A percentile compares a stretch with the other conserved stretches of the same genome.
Conservation (phyloP, 495 filamentous ascomycete genomes). For the Sabuloglossum arenarium region DNA sequence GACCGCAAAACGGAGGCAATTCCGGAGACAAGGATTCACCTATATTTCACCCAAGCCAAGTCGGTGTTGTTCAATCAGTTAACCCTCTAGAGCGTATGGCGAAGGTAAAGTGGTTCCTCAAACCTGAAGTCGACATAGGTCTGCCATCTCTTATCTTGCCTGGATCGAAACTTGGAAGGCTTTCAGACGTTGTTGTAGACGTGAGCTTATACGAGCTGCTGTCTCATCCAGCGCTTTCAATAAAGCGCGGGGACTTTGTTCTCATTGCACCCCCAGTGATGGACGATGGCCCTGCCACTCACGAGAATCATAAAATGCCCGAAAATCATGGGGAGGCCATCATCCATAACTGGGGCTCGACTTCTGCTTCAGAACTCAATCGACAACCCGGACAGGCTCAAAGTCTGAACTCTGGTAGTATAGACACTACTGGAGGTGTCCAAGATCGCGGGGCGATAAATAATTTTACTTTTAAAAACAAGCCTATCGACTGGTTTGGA, state of each 20-base stretch:
- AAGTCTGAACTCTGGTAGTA: neutral
- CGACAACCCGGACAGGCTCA: neutral
- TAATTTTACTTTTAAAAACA: neutral
- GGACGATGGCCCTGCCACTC: neutral
- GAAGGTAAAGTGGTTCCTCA: slow-evolving; percentile 30
- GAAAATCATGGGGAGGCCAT: too few relatives aligned
- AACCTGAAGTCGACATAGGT: neutral
- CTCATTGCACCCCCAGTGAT: slow-evolving; percentile 14
- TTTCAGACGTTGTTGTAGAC: slow-evolving; percentile 22
- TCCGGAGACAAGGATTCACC: slow-evolving; percentile 4
- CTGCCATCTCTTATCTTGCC: neutral
- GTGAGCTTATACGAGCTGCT: slow-evolving; percentile 37
- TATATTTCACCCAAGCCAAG: slow-evolving; percentile 18
- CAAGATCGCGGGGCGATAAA: neutral
- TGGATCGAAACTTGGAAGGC: slow-evolving; percentile 19
- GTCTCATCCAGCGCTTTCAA: slow-evolving; percentile 21
- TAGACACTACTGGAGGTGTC: neutral
- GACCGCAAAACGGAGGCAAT: neutral
- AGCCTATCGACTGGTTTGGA: slow-evolving; percentile 27
- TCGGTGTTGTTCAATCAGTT: slow-evolving; percentile 39
- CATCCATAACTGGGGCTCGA: too few relatives aligned
- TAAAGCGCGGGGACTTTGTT: slow-evolving; percentile 27
- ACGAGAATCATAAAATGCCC: too few relatives aligned
- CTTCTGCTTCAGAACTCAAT: neutral
- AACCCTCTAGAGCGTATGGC: slow-evolving; percentile 31